phyloP scores from a whole-genome alignment of 1,139 yeast species.

The Blastobotrys arbuscula region DNA sequence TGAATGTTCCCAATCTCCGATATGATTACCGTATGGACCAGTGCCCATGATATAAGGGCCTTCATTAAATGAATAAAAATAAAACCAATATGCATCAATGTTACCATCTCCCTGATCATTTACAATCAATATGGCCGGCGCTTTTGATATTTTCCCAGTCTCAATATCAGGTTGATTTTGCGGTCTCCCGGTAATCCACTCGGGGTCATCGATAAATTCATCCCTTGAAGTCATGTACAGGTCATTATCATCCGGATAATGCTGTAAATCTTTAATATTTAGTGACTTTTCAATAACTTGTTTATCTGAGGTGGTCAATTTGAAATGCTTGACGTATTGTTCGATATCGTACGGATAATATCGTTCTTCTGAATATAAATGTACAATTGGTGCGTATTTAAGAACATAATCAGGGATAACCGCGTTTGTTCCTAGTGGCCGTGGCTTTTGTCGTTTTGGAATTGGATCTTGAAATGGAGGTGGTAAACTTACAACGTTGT shows the following conservation, averaged over 20 bases:
- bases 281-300: conserved; percentile 19
- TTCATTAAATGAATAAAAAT: conserved; percentile 85
- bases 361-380: conserved; percentile 80
- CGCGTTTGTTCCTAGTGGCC: neutral
- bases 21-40: conserved; percentile 95
- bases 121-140: conserved; percentile 76
- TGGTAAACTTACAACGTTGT: neutral
- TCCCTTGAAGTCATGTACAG: conserved; percentile 58
- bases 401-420: conserved; percentile 65
- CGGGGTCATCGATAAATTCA: conserved; percentile 72
- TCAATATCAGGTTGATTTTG: conserved; percentile 60
- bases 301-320: conserved; percentile 25
- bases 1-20: conserved; percentile 98
- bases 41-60: conserved; percentile 98
- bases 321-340: conserved; percentile 61
- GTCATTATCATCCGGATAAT: conserved; percentile 21
- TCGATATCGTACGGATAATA: conserved; percentile 80
- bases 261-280: conserved; percentile 22
- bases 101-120: conserved; percentile 92
- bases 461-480: neutral
- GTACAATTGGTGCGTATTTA: conserved; percentile 73
- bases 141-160: conserved; percentile 64
- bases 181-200: conserved; percentile 73
- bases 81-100: conserved; percentile 94
- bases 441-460: neutral